A percentile compares a stretch with the other conserved stretches of the same genome.
These are phyloP conservation scores for Clonostachys rosea DNA, from an alignment of 2,329 filamentous ascomycete genomes.

Conservation along the genomic window DNA sequence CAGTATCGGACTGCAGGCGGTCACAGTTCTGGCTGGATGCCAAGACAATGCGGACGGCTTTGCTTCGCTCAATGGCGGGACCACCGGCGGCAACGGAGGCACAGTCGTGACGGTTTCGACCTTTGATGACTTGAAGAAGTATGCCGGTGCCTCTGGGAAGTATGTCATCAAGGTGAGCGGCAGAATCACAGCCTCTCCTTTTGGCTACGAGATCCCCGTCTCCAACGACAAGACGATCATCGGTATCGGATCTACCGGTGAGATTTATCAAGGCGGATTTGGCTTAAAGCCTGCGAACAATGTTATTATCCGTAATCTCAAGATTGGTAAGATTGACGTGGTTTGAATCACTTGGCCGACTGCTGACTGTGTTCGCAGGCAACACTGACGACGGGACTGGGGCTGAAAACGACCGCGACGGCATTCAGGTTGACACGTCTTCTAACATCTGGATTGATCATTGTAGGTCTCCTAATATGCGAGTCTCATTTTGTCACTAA, in stretches of 20 bases:
- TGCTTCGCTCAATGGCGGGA: slow-evolving; percentile 11
- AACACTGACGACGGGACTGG: not conserved
- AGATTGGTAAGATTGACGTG: slow-evolving; percentile 19
- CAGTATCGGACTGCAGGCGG: too few species aligned
- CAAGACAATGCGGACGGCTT: slow-evolving; percentile 8
- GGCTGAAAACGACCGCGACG: slow-evolving; percentile 11
- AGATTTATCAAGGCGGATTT: slow-evolving; percentile 8
- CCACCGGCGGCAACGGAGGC: slow-evolving; percentile 9
- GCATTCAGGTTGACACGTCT: slow-evolving; percentile 11
- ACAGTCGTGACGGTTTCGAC: slow-evolving; percentile 8
- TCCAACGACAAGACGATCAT: slow-evolving; percentile 12
- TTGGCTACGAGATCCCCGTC: slow-evolving; percentile 8
- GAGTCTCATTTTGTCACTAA: not conserved
- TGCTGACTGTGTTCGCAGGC: too few species aligned
- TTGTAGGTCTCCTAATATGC: not conserved
- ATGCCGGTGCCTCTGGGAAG: slow-evolving; percentile 8
- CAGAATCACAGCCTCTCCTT: slow-evolving; percentile 7
- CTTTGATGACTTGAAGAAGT: slow-evolving; percentile 9
- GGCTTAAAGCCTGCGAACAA: slow-evolving; percentile 7
- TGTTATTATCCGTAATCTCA: slow-evolving; percentile 12
- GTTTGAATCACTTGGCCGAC: slow-evolving; percentile 9
- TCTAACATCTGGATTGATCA: slow-evolving; percentile 19
- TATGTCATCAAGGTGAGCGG: slow-evolving; percentile 11
- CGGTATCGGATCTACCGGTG: slow-evolving; percentile 6
- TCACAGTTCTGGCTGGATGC: not conserved